Conservation (phyloP, 2,329 filamentous ascomycete genomes). For the Talaromyces sp. region DNA sequence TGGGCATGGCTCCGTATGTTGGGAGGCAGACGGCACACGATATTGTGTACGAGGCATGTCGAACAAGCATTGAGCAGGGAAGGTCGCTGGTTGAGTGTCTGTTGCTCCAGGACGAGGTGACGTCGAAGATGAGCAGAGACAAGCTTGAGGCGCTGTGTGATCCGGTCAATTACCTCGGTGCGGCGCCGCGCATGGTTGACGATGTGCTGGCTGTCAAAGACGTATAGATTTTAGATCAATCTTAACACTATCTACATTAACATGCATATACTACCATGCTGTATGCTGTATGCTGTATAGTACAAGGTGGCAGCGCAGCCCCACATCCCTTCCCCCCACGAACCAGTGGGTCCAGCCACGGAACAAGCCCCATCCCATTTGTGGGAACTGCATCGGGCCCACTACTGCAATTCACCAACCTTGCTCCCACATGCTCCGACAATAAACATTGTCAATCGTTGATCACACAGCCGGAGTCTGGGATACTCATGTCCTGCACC, state of each 20-base stretch:
- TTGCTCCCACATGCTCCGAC: too few species aligned
- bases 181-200: slow-evolving; percentile 28
- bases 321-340: too few species aligned
- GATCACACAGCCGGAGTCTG: too few species aligned
- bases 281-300: background rate
- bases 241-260: background rate
- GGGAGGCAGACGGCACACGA: slow-evolving; percentile 52
- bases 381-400: too few species aligned
- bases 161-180: slow-evolving; percentile 42
- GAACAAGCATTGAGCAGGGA: slow-evolving; percentile 42
- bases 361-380: background rate
- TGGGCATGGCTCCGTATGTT: slow-evolving; percentile 50
- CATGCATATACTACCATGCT: background rate
- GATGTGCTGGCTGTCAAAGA: slow-evolving; percentile 20
- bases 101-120: slow-evolving; percentile 35
- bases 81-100: slow-evolving; percentile 41
- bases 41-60: slow-evolving; percentile 52
- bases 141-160: slow-evolving; percentile 53
- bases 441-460: too few species aligned
- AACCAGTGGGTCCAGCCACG: too few species aligned
- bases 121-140: slow-evolving; percentile 37
- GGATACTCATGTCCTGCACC: too few species aligned
- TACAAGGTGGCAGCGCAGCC: too few species aligned
- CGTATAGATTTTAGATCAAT: background rate
- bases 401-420: too few species aligned